These are phyloP conservation scores for Tuber magnatum DNA, from an alignment of 495 filamentous ascomycete genomes.

Conservation along the genomic window DNA sequence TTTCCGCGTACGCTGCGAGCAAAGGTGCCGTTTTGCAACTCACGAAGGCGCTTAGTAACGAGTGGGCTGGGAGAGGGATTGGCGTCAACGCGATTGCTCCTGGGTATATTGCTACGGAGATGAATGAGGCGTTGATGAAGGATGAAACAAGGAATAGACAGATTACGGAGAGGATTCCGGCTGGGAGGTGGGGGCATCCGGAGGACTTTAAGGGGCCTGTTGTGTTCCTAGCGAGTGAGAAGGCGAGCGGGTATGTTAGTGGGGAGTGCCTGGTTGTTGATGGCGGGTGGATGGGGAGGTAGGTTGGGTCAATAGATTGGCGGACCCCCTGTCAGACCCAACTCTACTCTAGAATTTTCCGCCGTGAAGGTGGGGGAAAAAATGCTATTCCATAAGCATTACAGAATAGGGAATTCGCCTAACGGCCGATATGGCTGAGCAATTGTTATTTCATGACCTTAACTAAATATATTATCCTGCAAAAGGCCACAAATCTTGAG, in stretches of 20 bases:
- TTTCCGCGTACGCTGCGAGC: constrained; percentile 82
- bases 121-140: constrained; percentile 77
- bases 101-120: constrained; percentile 71
- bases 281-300: constrained; percentile 92
- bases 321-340: not conserved
- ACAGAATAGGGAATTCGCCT: not conserved
- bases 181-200: constrained; percentile 74
- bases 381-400: not conserved
- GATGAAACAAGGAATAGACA: constrained; percentile 60
- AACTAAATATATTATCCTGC: not conserved
- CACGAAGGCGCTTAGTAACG: constrained; percentile 80
- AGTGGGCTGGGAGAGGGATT: constrained; percentile 73
- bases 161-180: constrained; percentile 77
- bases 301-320: constrained; percentile 12
- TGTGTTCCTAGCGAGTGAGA: constrained; percentile 65
- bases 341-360: not conserved
- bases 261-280: constrained; percentile 78
- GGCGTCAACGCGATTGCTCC: constrained; percentile 76
- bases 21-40: constrained; percentile 83
- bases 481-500: too few species aligned
- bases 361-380: not conserved
- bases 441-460: not conserved
- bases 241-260: constrained; percentile 70
- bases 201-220: constrained; percentile 84
- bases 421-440: not conserved